phyloP scores from a whole-genome alignment of 192 early-diverging fungal species.

The Coemansia sp. region DNA sequence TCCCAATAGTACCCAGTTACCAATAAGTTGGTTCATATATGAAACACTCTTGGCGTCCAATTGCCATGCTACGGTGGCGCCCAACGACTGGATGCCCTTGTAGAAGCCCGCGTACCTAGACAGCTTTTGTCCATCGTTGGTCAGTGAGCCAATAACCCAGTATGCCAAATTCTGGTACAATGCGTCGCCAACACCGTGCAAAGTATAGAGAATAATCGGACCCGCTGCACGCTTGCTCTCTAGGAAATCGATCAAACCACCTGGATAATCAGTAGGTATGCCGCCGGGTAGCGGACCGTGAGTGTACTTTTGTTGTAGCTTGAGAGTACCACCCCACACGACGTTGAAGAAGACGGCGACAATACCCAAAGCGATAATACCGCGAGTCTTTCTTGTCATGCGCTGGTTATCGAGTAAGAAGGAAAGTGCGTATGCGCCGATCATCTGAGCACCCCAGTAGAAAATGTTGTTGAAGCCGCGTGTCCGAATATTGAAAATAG shows the following conservation, averaged over 20 bases:
- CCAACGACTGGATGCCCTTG: slow-evolving; percentile 82
- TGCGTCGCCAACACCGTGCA: slow-evolving; percentile 76
- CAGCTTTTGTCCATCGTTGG: slow-evolving; percentile 71
- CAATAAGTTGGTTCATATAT: slow-evolving; percentile 59
- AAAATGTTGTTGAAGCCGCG: slow-evolving; percentile 74
- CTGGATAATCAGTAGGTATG: slow-evolving; percentile 28
- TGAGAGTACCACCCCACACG: slow-evolving; percentile 65
- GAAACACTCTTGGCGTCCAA: slow-evolving; percentile 61
- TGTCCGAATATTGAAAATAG: slow-evolving; percentile 69
- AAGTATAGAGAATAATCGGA: slow-evolving; percentile 67
- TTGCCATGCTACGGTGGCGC: slow-evolving; percentile 70
- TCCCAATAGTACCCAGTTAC: slow-evolving; percentile 60
- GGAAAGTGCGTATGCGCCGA: slow-evolving; percentile 68
- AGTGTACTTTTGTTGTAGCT: slow-evolving; percentile 63
- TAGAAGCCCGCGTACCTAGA: slow-evolving; percentile 80
- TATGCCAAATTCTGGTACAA: slow-evolving; percentile 77
- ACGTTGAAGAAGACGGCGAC: slow-evolving; percentile 53
- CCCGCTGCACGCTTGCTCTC: slow-evolving; percentile 57
- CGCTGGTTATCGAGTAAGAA: slow-evolving; percentile 64
- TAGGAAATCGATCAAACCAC: slow-evolving; percentile 47
- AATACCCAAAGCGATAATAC: slow-evolving; percentile 58
- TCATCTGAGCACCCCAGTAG: slow-evolving; percentile 78
- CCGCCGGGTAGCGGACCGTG: slow-evolving; percentile 26
- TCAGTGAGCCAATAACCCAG: slow-evolving; percentile 84
- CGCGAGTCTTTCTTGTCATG: slow-evolving; percentile 62